A percentile compares a stretch with the other conserved stretches of the same genome.
These are phyloP conservation scores for Thermothelomyces thermophilus DNA, from an alignment of 2,329 filamentous ascomycete species.

Conservation along the genomic window DNA sequence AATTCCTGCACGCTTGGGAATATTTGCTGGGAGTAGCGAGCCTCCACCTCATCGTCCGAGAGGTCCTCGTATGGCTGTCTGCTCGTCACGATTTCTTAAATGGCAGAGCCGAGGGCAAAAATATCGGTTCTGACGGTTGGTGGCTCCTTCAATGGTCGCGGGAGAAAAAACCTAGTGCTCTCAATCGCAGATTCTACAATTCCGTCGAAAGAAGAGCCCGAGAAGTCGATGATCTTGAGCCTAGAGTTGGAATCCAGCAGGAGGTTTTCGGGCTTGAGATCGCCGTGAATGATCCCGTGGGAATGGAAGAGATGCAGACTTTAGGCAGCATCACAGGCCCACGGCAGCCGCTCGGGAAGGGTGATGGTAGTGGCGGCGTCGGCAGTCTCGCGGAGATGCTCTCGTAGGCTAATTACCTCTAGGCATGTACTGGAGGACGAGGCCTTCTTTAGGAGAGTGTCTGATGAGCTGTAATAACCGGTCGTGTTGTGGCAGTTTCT, in stretches of 20 bases:
- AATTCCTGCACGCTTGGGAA: constrained; percentile 1
- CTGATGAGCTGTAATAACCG: constrained; percentile 3
- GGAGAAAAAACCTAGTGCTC: constrained; percentile 5
- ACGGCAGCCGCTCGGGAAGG: constrained; percentile 3
- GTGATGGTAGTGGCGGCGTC: background rate
- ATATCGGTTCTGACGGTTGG: constrained; percentile 7
- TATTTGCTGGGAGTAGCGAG: background rate
- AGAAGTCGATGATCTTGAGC: constrained; percentile 10
- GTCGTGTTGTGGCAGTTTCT: constrained; percentile 7
- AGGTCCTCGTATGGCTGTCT: constrained; percentile 5
- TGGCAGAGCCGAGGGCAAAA: constrained; percentile 5
- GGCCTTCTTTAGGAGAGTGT: constrained; percentile 5
- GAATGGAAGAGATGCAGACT: constrained; percentile 5
- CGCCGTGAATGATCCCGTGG: constrained; percentile 4
- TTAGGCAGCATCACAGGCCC: constrained; percentile 7
- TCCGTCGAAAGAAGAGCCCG: constrained; percentile 7
- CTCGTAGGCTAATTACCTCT: constrained; percentile 2
- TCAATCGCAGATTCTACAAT: constrained; percentile 5
- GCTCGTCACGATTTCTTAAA: constrained; percentile 10
- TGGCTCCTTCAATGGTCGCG: background rate
- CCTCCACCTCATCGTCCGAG: constrained; percentile 3
- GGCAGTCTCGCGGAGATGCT: constrained; percentile 1
- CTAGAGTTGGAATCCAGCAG: constrained; percentile 3
- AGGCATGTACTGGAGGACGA: constrained; percentile 6
- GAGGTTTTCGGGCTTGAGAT: constrained; percentile 7